phyloP scores from a whole-genome alignment of 352 stramenopile genomes.

The Globisporangium alternatum region DNA sequence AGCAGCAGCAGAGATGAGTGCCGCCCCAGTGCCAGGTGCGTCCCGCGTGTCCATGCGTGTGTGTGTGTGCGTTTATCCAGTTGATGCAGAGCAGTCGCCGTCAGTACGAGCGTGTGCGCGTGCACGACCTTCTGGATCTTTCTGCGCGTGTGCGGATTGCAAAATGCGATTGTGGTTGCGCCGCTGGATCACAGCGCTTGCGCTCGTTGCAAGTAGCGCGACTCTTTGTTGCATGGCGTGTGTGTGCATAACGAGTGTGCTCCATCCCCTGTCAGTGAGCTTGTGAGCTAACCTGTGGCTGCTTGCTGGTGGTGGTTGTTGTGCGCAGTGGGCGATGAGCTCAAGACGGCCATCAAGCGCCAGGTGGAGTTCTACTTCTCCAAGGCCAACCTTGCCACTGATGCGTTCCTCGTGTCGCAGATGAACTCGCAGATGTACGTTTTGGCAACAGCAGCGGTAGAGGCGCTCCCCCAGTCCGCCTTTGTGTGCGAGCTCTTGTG shows the following conservation, averaged over 20 bases:
- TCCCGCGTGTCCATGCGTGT: background rate
- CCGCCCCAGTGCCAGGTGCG: conserved; percentile 14
- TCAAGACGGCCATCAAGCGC: conserved; percentile 79
- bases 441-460: background rate
- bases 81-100: background rate
- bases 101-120: background rate
- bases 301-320: background rate
- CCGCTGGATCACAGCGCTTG: background rate
- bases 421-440: conserved; percentile 89
- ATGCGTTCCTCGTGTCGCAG: conserved; percentile 85
- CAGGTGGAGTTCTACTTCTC: conserved; percentile 94
- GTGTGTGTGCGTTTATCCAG: background rate
- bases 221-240: background rate
- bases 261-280: background rate
- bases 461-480: background rate
- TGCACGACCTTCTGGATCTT: background rate
- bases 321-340: conserved; percentile 46
- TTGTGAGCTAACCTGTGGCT: background rate
- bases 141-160: background rate
- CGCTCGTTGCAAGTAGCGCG: no score
- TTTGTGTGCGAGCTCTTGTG: background rate
- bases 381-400: conserved; percentile 79
- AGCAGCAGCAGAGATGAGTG: conserved; percentile 16
- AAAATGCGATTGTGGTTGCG: background rate
- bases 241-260: background rate